Evolutionary conservation across 768 basidiomycete species (phyloP).

Genomic region (Trichaptum fuscoviolaceum): DNA sequence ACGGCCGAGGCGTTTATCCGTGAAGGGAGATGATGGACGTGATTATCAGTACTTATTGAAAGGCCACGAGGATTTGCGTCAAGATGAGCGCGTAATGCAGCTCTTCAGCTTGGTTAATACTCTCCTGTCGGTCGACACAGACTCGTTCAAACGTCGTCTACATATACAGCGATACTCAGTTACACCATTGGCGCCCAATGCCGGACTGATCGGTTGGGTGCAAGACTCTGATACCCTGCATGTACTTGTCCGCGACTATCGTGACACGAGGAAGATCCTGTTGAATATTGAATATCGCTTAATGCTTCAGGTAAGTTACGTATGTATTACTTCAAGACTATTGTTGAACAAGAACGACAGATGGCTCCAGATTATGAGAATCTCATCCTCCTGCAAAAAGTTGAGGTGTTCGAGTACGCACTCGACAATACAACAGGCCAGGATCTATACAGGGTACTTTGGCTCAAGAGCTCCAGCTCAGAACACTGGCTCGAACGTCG

Average conservation of each 20-base stretch:
- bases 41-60: slow-evolving; percentile 93
- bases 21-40: slow-evolving; percentile 87
- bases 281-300: slow-evolving; percentile 98
- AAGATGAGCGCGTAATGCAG: slow-evolving; percentile 99
- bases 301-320: slow-evolving; percentile 79
- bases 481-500: slow-evolving; percentile 98
- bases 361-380: slow-evolving; percentile 99
- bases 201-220: slow-evolving; percentile 93
- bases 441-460: slow-evolving; percentile 92
- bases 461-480: slow-evolving; percentile 93
- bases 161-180: slow-evolving; percentile 92
- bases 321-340: slow-evolving; percentile 1
- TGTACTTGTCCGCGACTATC: slow-evolving; percentile 91
- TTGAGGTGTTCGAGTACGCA: slow-evolving; percentile 98
- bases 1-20: slow-evolving; percentile 80
- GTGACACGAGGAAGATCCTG: slow-evolving; percentile 93
- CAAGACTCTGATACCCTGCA: slow-evolving; percentile 94
- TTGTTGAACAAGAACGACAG: slow-evolving; percentile 33
- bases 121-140: slow-evolving; percentile 84
- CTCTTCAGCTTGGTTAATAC: slow-evolving; percentile 97
- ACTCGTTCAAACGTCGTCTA: slow-evolving; percentile 92
- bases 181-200: slow-evolving; percentile 93
- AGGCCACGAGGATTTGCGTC: slow-evolving; percentile 98
- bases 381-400: slow-evolving; percentile 90
- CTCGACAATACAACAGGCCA: slow-evolving; percentile 98